phyloP scores from a whole-genome alignment of 495 filamentous ascomycete species.

The Podospora appendiculata region DNA sequence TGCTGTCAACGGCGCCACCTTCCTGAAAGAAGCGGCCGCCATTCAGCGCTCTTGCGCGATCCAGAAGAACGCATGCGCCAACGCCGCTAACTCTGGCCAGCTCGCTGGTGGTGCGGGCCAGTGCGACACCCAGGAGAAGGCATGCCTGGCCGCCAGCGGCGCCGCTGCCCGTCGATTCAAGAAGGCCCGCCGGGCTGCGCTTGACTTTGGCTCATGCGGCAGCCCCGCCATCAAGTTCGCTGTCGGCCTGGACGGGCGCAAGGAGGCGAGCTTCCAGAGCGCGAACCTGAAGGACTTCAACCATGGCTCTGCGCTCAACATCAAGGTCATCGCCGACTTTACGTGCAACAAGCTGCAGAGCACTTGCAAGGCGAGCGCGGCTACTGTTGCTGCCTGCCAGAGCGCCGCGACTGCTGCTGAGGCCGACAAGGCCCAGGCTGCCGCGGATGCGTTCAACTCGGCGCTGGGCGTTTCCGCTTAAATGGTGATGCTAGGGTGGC shows the following conservation, averaged over 20 bases:
- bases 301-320: constrained; percentile 51
- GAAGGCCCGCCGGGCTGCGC: constrained; percentile 16
- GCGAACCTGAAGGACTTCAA: constrained; percentile 46
- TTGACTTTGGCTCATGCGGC: constrained; percentile 43
- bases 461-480: constrained; percentile 26
- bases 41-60: constrained; percentile 46
- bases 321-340: constrained; percentile 46
- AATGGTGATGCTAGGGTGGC: neutral
- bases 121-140: constrained; percentile 40
- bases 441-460: constrained; percentile 53
- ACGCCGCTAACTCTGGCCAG: constrained; percentile 45
- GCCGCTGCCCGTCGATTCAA: constrained; percentile 13
- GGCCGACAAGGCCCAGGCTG: constrained; percentile 35
- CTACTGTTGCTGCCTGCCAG: constrained; percentile 40
- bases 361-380: constrained; percentile 44
- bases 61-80: constrained; percentile 50
- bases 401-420: constrained; percentile 32
- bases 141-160: constrained; percentile 31
- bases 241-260: constrained; percentile 42
- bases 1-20: constrained; percentile 45
- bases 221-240: constrained; percentile 50
- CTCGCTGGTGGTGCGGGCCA: constrained; percentile 31
- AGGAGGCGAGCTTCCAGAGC: constrained; percentile 43
- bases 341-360: constrained; percentile 46
- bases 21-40: constrained; percentile 42